Evolutionary conservation across 768 basidiomycete genomes (phyloP).

Genomic region (Rhodotorula graminis): DNA sequence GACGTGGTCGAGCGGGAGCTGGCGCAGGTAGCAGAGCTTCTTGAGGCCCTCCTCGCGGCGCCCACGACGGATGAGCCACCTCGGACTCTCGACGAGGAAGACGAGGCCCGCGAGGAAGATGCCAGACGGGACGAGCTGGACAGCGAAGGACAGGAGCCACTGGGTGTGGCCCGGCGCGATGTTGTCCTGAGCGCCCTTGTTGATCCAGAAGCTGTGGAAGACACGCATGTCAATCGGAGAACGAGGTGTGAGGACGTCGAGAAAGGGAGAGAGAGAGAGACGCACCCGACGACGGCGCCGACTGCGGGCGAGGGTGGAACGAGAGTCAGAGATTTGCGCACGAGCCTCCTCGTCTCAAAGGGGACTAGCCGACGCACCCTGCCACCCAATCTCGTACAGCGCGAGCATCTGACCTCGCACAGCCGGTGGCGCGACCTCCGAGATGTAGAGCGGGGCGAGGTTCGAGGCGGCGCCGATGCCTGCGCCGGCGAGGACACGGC

Average conservation of each 20-base stretch:
- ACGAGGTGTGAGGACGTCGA: too few species aligned
- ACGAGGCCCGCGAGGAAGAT: slow-evolving; percentile 45
- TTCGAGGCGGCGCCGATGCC: slow-evolving; percentile 44
- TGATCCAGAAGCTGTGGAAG: too few species aligned
- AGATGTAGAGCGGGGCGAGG: slow-evolving; percentile 51
- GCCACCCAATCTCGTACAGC: slow-evolving; percentile 55
- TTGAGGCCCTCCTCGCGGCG: slow-evolving; percentile 43
- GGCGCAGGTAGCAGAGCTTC: slow-evolving; percentile 45
- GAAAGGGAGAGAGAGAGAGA: too few species aligned
- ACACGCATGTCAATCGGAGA: too few species aligned
- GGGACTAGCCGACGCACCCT: slow-evolving; percentile 47
- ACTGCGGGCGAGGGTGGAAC: too few species aligned
- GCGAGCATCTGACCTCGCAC: slow-evolving; percentile 52
- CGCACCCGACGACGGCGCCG: too few species aligned
- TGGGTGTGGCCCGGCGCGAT: slow-evolving; percentile 49
- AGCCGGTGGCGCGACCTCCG: slow-evolving; percentile 51
- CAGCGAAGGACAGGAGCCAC: slow-evolving; percentile 47
- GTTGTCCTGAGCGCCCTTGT: too few species aligned
- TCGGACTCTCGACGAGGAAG: slow-evolving; percentile 46
- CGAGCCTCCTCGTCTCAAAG: too few species aligned
- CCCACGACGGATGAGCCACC: slow-evolving; percentile 42
- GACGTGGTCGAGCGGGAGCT: slow-evolving; percentile 36
- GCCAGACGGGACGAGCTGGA: slow-evolving; percentile 37
- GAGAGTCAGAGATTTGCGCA: too few species aligned
- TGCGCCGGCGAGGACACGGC: slow-evolving; percentile 52